These are phyloP conservation scores for Vachellia pachyceras DNA, from an alignment of 306 rosid species.

Conservation along the genomic window DNA sequence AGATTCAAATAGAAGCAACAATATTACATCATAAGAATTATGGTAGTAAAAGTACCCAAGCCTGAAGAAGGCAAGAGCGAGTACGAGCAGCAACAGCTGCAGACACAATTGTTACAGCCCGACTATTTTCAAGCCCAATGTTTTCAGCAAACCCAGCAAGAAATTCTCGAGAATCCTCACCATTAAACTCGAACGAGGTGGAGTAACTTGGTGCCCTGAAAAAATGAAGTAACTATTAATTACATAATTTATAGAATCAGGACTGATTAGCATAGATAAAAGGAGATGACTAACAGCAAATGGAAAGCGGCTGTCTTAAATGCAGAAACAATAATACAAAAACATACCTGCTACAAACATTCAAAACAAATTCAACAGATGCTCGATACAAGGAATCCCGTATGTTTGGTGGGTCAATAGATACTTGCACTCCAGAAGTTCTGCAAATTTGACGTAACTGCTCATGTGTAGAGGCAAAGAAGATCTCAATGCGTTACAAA, in stretches of 20 bases:
- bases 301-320: constrained; percentile 4
- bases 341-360: constrained; percentile 76
- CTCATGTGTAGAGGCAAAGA: constrained; percentile 58
- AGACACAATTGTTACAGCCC: constrained; percentile 83
- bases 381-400: constrained; percentile 86
- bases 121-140: constrained; percentile 73
- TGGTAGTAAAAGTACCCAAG: constrained; percentile 71
- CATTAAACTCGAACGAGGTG: constrained; percentile 58
- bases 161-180: constrained; percentile 77
- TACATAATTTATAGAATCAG: constrained; percentile 43
- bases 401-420: constrained; percentile 72
- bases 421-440: constrained; percentile 76
- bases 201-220: constrained; percentile 66
- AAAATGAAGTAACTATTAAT: constrained; percentile 28
- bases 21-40: constrained; percentile 10
- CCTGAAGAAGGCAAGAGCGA: constrained; percentile 82
- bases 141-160: constrained; percentile 92
- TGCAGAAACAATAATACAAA: constrained; percentile 14
- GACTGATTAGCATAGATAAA: constrained; percentile 29
- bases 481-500: constrained; percentile 45
- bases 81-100: constrained; percentile 93
- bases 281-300: constrained; percentile 18
- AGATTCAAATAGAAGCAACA: constrained; percentile 20
- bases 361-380: constrained; percentile 72
- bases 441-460: constrained; percentile 95